phyloP scores from a whole-genome alignment of 176 grass and related monocot species.

The Tillandsia leiboldiana region DNA sequence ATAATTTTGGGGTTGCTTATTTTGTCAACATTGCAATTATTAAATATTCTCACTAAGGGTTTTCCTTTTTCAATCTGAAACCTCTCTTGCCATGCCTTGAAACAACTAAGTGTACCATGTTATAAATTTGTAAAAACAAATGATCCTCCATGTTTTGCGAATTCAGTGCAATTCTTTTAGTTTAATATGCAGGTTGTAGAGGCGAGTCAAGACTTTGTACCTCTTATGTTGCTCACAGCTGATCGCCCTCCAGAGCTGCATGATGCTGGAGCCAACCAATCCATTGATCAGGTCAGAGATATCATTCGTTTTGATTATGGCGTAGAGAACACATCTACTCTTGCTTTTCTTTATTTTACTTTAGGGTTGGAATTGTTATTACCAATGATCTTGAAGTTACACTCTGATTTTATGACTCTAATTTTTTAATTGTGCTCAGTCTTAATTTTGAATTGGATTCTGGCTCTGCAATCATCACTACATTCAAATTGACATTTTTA shows the following conservation, averaged over 20 bases:
- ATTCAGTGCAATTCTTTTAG: conserved; percentile 8
- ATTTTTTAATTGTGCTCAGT: too few relatives aligned
- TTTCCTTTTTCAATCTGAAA: background rate
- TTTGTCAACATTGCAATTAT: background rate
- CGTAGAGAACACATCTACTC: background rate
- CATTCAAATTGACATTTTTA: too few relatives aligned
- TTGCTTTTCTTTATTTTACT: background rate
- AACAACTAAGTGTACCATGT: background rate
- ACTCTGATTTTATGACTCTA: too few relatives aligned
- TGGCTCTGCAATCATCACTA: too few relatives aligned
- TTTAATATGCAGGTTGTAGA: conserved; percentile 68
- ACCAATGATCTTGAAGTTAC: too few relatives aligned
- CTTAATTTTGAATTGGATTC: too few relatives aligned
- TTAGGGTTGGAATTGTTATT: too few relatives aligned
- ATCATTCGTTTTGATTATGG: background rate
- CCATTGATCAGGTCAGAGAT: conserved; percentile 75
- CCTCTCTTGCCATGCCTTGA: background rate
- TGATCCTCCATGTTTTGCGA: background rate
- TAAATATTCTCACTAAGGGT: too few relatives aligned
- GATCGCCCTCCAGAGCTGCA: conserved; percentile 93
- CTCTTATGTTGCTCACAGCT: conserved; percentile 76
- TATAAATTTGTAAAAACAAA: background rate
- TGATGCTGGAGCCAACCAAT: conserved; percentile 86
- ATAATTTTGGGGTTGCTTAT: background rate
- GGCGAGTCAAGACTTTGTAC: conserved; percentile 79